Evolutionary conservation across 257 asterid genomes (phyloP).

Genomic region (Leonotis leonurus): DNA sequence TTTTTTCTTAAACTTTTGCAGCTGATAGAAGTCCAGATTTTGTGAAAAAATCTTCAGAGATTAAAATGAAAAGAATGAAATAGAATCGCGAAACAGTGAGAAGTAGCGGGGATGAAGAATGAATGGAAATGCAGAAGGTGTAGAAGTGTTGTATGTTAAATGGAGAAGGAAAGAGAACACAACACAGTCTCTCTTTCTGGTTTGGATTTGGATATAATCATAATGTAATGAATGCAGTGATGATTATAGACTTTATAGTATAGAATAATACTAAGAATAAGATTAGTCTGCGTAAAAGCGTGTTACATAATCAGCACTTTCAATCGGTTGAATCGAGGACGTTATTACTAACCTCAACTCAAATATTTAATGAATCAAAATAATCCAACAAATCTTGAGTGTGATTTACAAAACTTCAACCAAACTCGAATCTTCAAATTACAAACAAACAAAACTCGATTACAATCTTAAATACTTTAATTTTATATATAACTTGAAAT

Average conservation of each 20-base stretch:
- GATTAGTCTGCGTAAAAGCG: not conserved
- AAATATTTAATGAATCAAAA: too few species aligned
- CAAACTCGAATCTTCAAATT: too few species aligned
- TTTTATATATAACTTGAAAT: too few species aligned
- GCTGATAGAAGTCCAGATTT: slow-evolving; percentile 8
- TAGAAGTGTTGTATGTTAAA: not conserved
- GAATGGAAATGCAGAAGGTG: not conserved
- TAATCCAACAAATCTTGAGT: too few species aligned
- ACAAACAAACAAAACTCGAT: too few species aligned
- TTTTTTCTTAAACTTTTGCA: slow-evolving; percentile 9
- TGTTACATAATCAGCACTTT: too few species aligned
- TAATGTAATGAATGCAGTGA: too few species aligned
- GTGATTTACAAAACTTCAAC: too few species aligned
- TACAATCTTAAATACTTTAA: too few species aligned
- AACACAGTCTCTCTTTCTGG: not conserved
- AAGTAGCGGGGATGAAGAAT: not conserved
- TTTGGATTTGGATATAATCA: not conserved
- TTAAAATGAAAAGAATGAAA: not conserved
- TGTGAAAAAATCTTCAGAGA: not conserved
- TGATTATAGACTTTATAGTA: too few species aligned
- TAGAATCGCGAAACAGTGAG: not conserved
- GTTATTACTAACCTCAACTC: too few species aligned
- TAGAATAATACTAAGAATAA: too few species aligned
- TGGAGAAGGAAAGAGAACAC: not conserved
- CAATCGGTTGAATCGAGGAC: not conserved